These are phyloP conservation scores for Candida sp. DNA, from an alignment of 1,139 yeast species.

Conservation along the genomic window DNA sequence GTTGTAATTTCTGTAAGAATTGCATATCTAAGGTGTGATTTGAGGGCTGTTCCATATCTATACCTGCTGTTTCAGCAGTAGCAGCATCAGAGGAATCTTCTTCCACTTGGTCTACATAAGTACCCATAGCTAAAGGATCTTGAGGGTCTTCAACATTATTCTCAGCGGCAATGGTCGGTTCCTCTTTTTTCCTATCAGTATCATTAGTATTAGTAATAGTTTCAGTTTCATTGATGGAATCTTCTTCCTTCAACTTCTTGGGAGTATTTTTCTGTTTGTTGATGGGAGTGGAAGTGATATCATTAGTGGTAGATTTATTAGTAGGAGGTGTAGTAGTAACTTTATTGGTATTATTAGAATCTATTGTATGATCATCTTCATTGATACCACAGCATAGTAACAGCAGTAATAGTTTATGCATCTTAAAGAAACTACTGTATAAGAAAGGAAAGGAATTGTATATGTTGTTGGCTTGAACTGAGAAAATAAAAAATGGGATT, in stretches of 20 bases:
- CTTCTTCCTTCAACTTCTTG: constrained; percentile 21
- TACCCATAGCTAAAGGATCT: constrained; percentile 2
- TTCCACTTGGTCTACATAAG: constrained; percentile 15
- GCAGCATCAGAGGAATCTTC: constrained; percentile 45
- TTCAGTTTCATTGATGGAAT: constrained; percentile 41
- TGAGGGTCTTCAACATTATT: constrained; percentile 13
- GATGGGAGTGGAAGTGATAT: neutral
- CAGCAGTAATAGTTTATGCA: constrained; percentile 27
- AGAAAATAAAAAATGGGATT: neutral
- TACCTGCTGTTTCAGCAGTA: neutral
- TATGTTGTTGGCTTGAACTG: neutral
- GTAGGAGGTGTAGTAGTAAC: neutral
- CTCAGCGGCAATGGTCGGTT: neutral
- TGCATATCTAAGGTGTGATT: constrained; percentile 10
- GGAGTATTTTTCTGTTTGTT: neutral
- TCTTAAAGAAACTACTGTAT: constrained; percentile 5
- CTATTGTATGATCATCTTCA: constrained; percentile 26
- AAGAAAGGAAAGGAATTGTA: no score
- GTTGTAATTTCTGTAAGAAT: constrained; percentile 46
- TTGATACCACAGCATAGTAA: constrained; percentile 41
- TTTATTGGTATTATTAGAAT: neutral
- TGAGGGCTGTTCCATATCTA: neutral
- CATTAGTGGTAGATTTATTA: neutral
- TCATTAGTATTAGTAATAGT: constrained; percentile 42
- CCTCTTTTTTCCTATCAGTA: neutral